These are phyloP conservation scores for Microstroma glucosiphilum DNA, from an alignment of 1,284 basidiomycete genomes.

Conservation along the genomic window DNA sequence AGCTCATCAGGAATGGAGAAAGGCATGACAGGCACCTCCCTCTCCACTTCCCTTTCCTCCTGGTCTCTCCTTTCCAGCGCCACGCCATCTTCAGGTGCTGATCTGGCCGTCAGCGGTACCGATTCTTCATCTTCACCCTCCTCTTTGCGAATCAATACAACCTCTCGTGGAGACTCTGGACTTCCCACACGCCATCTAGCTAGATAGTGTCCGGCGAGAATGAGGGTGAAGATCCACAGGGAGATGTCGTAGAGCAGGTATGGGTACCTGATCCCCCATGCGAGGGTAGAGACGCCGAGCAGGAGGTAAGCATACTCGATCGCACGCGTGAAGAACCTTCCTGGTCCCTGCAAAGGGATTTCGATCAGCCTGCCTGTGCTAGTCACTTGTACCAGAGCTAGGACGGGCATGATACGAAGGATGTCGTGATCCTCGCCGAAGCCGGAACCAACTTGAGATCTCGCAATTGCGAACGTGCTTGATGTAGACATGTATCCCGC, in stretches of 20 bases:
- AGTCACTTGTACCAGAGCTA: conserved; percentile 55
- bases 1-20: neutral
- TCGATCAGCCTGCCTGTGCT: conserved; percentile 21
- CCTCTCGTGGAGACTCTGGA: neutral
- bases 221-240: conserved; percentile 25
- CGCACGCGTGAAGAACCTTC: neutral
- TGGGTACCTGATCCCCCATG: conserved; percentile 31
- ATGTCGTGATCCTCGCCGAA: conserved; percentile 62
- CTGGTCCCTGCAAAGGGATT: conserved; percentile 12
- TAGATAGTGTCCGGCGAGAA: conserved; percentile 20
- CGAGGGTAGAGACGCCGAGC: conserved; percentile 15
- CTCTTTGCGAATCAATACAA: neutral
- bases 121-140: conserved; percentile 4
- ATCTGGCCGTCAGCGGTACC: neutral
- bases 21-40: neutral
- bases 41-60: neutral
- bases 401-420: conserved; percentile 62
- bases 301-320: neutral
- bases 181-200: neutral
- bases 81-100: neutral
- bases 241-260: conserved; percentile 25
- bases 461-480: conserved; percentile 17
- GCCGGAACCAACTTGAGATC: conserved; percentile 19
- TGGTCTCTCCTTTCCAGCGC: neutral
- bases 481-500: conserved; percentile 46